Evolutionary conservation across 129 eudicot species (phyloP).

Genomic region (Chrysanthemum lavandulifolium): DNA sequence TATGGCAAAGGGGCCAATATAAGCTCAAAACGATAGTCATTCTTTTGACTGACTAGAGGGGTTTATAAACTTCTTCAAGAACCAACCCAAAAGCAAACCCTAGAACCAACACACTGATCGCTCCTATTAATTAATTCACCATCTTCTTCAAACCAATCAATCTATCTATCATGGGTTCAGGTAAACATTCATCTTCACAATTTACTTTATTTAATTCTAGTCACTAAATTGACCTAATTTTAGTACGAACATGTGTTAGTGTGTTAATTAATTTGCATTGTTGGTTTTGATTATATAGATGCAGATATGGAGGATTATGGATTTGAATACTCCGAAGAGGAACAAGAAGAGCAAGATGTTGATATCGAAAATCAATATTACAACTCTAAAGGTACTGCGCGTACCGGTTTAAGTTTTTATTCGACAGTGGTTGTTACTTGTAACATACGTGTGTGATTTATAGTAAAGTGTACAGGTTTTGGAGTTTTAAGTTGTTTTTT

Average conservation of each 20-base stretch:
- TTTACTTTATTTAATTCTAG: not conserved
- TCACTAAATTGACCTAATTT: not conserved
- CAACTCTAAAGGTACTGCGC: conserved; percentile 77
- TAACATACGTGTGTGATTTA: too few relatives aligned
- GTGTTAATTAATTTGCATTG: not conserved
- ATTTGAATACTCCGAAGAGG: conserved; percentile 95
- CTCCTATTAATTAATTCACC: not conserved
- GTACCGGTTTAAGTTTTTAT: not conserved
- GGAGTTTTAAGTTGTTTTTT: too few relatives aligned
- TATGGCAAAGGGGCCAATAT: too few relatives aligned
- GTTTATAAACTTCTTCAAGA: not conserved
- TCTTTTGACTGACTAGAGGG: not conserved
- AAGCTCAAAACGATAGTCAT: not conserved
- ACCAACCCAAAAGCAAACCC: conserved; percentile 24
- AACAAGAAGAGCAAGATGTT: conserved; percentile 95
- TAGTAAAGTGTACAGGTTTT: too few relatives aligned
- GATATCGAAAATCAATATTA: conserved; percentile 96
- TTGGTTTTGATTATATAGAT: conserved; percentile 39
- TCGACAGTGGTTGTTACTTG: not conserved
- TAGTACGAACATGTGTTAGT: not conserved
- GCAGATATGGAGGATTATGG: conserved; percentile 99
- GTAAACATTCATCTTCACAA: conserved; percentile 19
- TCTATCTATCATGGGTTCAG: conserved; percentile 50
- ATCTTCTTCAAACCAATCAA: conserved; percentile 13
- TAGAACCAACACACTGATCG: conserved; percentile 28